Evolutionary conservation across 1,284 basidiomycete species (phyloP), one percentile per base, ranked within the genome.

Genomic region (Cryptococcus sp.): DNA sequence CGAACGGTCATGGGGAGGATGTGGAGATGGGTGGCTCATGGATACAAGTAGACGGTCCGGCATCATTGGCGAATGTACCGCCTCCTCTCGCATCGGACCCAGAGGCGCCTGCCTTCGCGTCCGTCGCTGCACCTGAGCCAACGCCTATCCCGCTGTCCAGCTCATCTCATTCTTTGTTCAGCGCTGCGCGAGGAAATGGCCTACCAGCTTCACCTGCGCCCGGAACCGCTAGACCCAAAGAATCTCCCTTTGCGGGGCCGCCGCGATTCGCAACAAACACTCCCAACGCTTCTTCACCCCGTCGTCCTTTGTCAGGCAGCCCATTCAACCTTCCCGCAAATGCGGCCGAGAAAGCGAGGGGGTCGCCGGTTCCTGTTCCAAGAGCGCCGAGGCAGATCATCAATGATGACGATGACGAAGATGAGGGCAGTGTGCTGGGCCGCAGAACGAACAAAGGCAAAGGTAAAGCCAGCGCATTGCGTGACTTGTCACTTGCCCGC

Each of bases 211-310:
- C 66, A 17, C 59, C 51, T 42, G 20, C 53, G 31, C 20, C 23
- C 47, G 27, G 50, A 16, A 23, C 47, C 44, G 45, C 42, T 10
- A 35, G 13, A 42, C 41, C 53, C 40, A 35, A 57, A 10, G 35
- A 54, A 13, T 70, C 70, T 17, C 73, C 74, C 0, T 77, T 77
- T 57, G 55, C 69, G 10, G 75, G 75, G 5, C 75, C 75, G 22
- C 75, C 75, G 3, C 63, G 70, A 44, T 77, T 77, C 62, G 70
- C 74, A 48, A 55, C 38, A 20, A 27, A 50, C 48, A 50, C 49
- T 17, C 47, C 56, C 13, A 31, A 31, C 15, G 19, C 31, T 45
- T 54, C 66, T 19, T 56, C 48, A 10, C 65, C 47, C 31, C 54
- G 57, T 17, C 60, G 67, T 19, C 55, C 70, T 5, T 45, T 69